phyloP scores from a whole-genome alignment of 768 basidiomycete genomes.

The Lactarius hengduanensis region DNA sequence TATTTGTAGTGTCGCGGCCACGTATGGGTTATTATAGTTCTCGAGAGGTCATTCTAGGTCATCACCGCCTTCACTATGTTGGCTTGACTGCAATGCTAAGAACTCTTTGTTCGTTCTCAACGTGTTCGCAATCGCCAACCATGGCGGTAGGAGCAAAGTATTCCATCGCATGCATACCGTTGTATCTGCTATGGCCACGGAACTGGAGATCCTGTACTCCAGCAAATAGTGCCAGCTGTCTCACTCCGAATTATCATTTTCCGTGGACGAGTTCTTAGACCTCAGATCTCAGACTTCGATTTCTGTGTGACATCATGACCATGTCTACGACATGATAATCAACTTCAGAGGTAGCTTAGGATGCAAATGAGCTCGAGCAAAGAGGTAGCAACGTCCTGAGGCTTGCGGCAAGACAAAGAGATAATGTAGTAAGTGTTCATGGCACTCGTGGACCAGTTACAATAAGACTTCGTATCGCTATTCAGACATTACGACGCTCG shows the following conservation, averaged over 20 bases:
- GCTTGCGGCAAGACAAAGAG: not conserved
- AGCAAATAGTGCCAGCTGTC: not conserved
- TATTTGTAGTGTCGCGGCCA: not conserved
- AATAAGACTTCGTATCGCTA: not conserved
- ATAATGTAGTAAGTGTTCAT: not conserved
- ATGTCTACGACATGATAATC: too few relatives aligned
- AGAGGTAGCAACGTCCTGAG: too few relatives aligned
- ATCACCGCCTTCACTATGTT: not conserved
- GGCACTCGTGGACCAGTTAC: not conserved
- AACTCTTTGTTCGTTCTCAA: not conserved
- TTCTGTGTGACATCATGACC: too few relatives aligned
- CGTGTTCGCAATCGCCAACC: not conserved
- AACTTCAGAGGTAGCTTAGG: too few relatives aligned
- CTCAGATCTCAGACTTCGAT: too few relatives aligned
- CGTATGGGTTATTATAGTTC: not conserved
- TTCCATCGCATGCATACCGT: not conserved
- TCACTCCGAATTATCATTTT: not conserved
- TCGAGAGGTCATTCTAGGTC: not conserved
- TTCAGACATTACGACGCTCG: slow-evolving; percentile 15
- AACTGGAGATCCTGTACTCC: not conserved
- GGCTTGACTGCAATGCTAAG: not conserved
- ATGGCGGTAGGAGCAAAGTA: not conserved
- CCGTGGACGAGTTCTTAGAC: too few relatives aligned
- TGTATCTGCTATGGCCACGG: not conserved
- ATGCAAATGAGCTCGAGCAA: not conserved